Base-by-base conservation (phyloP, 106 monocot genomes). In the Allium sativum region DNA sequence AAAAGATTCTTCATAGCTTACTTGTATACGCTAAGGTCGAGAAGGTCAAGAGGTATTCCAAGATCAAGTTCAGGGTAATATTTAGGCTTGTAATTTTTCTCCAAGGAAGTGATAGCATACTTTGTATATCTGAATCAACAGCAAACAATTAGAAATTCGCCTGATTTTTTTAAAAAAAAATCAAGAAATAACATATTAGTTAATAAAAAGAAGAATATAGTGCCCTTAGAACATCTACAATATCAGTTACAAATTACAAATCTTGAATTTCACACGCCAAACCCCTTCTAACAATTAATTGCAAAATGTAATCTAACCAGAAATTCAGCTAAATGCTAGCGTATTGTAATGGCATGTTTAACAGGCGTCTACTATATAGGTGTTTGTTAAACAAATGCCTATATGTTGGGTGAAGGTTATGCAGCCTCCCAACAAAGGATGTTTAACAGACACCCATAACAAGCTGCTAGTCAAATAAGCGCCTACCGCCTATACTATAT, bases 21-120 rank as follows among this genome's bases (percentile, higher is more conserved):
- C 95, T 87, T 87, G 82, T 91, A 96, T 43, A 87, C 72, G 48
- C 84, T 81, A 55, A 91, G 70, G 52, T 96, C 96, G 63, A 96
- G 82, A 64, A 96, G 70, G 64, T 96, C 96, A 68, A 96, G 96
- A 65, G 96, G 96, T 62, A 96, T 84, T 44, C 96, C 96, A 66
- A 96, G 91, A 74, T 96, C 96, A 65, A 66, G 77, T 42, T 89
- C 89, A 44, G 72, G 61, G 74, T 75, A 82, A 74, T 90, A 83
- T 74, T 83, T 81, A 13, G 94, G 86, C 59, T 87, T 95, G 79
- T 87, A 72, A 64, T 74, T 75, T 72, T 95, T 95, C 42, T 95
- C 94, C 50, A 95, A 68, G 42, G 90, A 79, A 22, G 90, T 86
- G 19, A 95, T 95, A 18, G 68, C 56, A 50, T 95, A 95, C 71